Percentiles rank a stretch among this genome's conserved stretches.
Conservation (phyloP, 306 rosid species). For the Trifolium dubium region DNA sequence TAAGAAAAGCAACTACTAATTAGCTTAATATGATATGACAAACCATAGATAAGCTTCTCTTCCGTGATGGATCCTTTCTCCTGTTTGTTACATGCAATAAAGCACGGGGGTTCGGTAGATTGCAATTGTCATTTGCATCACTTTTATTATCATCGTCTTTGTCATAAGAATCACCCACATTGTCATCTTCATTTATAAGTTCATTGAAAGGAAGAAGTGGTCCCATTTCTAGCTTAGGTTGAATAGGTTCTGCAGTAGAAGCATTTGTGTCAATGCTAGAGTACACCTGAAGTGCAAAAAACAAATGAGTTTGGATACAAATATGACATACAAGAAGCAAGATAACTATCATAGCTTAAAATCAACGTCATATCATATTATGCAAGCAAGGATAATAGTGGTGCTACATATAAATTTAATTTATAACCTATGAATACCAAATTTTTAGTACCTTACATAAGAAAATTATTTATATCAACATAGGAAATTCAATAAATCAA, state of each 20-base stretch:
- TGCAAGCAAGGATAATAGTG: slow-evolving; percentile 17
- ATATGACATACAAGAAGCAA: slow-evolving; percentile 31
- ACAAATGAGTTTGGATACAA: slow-evolving; percentile 31
- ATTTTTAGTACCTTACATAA: slow-evolving; percentile 18
- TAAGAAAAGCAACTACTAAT: slow-evolving; percentile 35
- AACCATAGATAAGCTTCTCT: slow-evolving; percentile 68
- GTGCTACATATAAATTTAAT: slow-evolving; percentile 10
- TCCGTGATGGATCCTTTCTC: slow-evolving; percentile 66
- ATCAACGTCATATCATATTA: slow-evolving; percentile 16
- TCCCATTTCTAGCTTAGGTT: slow-evolving; percentile 54
- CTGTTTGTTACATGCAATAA: slow-evolving; percentile 85
- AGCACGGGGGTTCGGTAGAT: slow-evolving; percentile 66
- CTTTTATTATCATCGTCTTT: slow-evolving; percentile 51
- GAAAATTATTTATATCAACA: neutral
- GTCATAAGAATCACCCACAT: slow-evolving; percentile 49
- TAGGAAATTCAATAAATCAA: slow-evolving; percentile 1
- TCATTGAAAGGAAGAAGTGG: slow-evolving; percentile 86
- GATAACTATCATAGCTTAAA: slow-evolving; percentile 19
- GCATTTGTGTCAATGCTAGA: slow-evolving; percentile 56
- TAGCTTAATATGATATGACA: slow-evolving; percentile 41
- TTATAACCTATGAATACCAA: slow-evolving; percentile 19
- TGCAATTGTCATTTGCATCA: slow-evolving; percentile 47
- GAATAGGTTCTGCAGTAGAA: slow-evolving; percentile 55
- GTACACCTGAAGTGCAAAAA: slow-evolving; percentile 52
- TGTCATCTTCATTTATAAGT: slow-evolving; percentile 57